Evolutionary conservation across 2,329 filamentous ascomycete genomes (phyloP), one percentile per base, ranked within the genome.

Genomic region (Diaporthe sp.): DNA sequence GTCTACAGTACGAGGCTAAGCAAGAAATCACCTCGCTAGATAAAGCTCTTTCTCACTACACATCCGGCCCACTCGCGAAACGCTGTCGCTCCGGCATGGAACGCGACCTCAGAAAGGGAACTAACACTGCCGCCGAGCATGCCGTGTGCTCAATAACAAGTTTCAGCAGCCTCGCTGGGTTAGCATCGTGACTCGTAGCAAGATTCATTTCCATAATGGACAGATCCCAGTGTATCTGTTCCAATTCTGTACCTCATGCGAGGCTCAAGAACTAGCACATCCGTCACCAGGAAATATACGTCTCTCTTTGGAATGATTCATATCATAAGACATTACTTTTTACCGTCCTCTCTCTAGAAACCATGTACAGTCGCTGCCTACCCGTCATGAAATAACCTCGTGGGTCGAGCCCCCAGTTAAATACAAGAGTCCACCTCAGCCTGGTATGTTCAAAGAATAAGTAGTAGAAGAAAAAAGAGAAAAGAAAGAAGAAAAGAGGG

Each of bases 321-420:
- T 71, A 49, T 74, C 72, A 63, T 58, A 68, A 75, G 31, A 75
- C 74, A 75, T 73, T 73, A 75, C 39, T 42, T 65, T 75, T 53
- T 60, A 60, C 49, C 60, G 28, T 68, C 51, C 42, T 44, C 70
- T 75, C 22, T 68, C 28, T 57, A 53, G 25, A 55, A 63, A 53
- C 61, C 44, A 31, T 55, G 49, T 65, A 73, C 58, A 73, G 28
- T 51, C 51, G 51, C 75, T 51, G 60, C 51, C 31, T 39, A 57
- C 39, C 65, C 63, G n/a, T 74, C 58, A 34, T 73, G 42, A 63
- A 39, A 63, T 31, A 51, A 73, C 17, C 57, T 31, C 17, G 12
- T 39, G 34, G 28, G n/a, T 31, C 53, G 49, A 44, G 28, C 25
- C 22, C 13, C 34, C 49, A 51, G 25, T 12, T 31, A 39, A 17